Evolutionary conservation across 2,329 filamentous ascomycete genomes (phyloP).

Genomic region (Alternaria sp.): DNA sequence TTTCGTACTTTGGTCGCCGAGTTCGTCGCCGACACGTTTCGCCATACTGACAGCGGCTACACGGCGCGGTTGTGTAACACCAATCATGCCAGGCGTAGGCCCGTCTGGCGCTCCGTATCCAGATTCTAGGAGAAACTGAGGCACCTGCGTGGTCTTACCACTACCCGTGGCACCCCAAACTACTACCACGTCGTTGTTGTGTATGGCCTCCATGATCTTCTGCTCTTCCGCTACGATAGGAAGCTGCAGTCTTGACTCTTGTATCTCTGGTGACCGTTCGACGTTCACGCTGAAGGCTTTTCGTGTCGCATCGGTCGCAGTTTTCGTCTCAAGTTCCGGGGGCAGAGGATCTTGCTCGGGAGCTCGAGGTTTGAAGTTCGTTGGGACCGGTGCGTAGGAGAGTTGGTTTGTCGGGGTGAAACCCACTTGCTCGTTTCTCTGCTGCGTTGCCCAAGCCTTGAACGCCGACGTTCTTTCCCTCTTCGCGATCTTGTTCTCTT

Average conservation of each 20-base stretch:
- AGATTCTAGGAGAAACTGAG: conserved; percentile 93
- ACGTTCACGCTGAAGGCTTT: conserved; percentile 80
- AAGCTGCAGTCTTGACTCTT: conserved; percentile 77
- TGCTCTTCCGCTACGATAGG: conserved; percentile 96
- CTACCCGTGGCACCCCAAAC: conserved; percentile 95
- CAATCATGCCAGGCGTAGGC: conserved; percentile 88
- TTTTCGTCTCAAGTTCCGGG: conserved; percentile 65
- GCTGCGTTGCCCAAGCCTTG: conserved; percentile 89
- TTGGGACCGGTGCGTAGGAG: conserved; percentile 57
- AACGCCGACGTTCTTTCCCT: conserved; percentile 71
- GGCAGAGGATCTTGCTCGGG: conserved; percentile 75
- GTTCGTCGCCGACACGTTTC: conserved; percentile 83
- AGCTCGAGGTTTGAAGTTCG: conserved; percentile 70
- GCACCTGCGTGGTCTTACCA: conserved; percentile 96
- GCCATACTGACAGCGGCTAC: conserved; percentile 98
- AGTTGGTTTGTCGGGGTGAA: conserved; percentile 59
- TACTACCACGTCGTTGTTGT: conserved; percentile 87
- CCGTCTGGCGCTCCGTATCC: conserved; percentile 83
- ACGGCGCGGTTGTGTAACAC: conserved; percentile 90
- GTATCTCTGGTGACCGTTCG: conserved; percentile 72
- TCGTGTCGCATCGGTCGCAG: conserved; percentile 62
- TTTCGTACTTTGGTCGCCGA: conserved; percentile 75
- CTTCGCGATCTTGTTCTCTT: conserved; percentile 47
- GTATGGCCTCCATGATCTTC: conserved; percentile 95
- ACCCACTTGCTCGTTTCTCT: conserved; percentile 83